Percentiles rank a stretch among this genome's conserved stretches.
These are phyloP conservation scores for Pythium apleroticum DNA, from an alignment of 352 stramenopile genomes.

Conservation along the genomic window DNA sequence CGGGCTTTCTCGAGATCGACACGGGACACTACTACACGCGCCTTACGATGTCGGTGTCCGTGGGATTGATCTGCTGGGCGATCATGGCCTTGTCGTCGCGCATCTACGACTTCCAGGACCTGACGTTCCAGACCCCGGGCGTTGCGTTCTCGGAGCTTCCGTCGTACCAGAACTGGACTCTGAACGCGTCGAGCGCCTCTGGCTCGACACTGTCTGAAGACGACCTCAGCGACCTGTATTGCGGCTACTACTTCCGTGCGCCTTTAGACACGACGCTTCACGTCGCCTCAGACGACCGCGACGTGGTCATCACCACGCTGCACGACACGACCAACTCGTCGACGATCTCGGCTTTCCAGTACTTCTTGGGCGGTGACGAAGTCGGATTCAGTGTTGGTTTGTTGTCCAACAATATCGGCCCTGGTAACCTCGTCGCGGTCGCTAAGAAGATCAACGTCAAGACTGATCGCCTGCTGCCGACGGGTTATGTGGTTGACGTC, in stretches of 20 bases:
- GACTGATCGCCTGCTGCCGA: constrained; percentile 53
- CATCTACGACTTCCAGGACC: constrained; percentile 60
- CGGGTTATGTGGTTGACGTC: constrained; percentile 31
- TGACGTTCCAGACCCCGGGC: constrained; percentile 35
- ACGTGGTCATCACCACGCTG: constrained; percentile 54
- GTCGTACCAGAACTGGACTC: constrained; percentile 48
- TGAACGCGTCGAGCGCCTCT: not conserved
- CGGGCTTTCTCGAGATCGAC: constrained; percentile 84
- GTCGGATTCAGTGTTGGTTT: constrained; percentile 58
- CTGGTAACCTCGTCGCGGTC: constrained; percentile 57
- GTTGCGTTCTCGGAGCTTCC: constrained; percentile 24
- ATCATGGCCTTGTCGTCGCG: constrained; percentile 59
- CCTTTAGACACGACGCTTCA: constrained; percentile 52
- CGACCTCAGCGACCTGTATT: constrained; percentile 41
- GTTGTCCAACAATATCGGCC: constrained; percentile 59
- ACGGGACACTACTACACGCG: constrained; percentile 87
- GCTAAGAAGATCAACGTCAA: constrained; percentile 57
- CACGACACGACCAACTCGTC: constrained; percentile 30
- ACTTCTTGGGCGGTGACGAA: constrained; percentile 68
- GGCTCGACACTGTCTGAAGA: not conserved
- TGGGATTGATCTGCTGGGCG: constrained; percentile 64
- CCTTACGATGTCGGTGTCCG: constrained; percentile 58
- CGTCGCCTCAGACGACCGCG: constrained; percentile 34
- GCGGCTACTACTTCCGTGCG: constrained; percentile 71
- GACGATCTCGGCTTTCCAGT: constrained; percentile 44